Evolutionary conservation across 2,329 filamentous ascomycete genomes (phyloP).

Genomic region (Diaporthe helianthi): DNA sequence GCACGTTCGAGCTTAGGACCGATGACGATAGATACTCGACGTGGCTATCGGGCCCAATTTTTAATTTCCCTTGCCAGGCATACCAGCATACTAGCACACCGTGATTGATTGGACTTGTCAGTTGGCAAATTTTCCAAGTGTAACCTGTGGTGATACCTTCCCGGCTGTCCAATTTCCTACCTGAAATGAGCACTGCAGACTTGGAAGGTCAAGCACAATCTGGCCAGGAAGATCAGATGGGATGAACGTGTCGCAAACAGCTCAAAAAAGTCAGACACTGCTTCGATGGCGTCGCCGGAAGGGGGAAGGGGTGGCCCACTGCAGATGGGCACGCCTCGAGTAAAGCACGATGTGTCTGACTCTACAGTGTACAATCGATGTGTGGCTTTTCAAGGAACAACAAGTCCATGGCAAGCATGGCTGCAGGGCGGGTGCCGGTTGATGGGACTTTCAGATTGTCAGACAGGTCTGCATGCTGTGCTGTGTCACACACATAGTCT

Average conservation of each 20-base stretch:
- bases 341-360: background rate
- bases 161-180: slow-evolving; percentile 34
- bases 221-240: background rate
- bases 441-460: background rate
- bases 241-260: slow-evolving; percentile 15
- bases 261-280: slow-evolving; percentile 9
- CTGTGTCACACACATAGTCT: slow-evolving; percentile 12
- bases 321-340: slow-evolving; percentile 1
- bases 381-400: background rate
- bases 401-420: slow-evolving; percentile 6
- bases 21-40: slow-evolving; percentile 11
- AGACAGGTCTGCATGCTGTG: slow-evolving; percentile 5
- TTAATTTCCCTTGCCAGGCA: slow-evolving; percentile 34
- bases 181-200: slow-evolving; percentile 30
- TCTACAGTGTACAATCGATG: background rate
- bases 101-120: slow-evolving; percentile 23
- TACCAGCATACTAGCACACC: background rate
- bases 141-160: slow-evolving; percentile 31
- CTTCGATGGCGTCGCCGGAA: slow-evolving; percentile 1
- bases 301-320: slow-evolving; percentile 1
- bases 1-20: background rate
- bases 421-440: slow-evolving; percentile 1
- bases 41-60: slow-evolving; percentile 26
- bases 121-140: slow-evolving; percentile 28
- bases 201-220: slow-evolving; percentile 20